Percentiles rank a stretch among this genome's conserved stretches.
These are phyloP conservation scores for Sugiyamaella paludigena DNA, from an alignment of 1,139 yeast genomes.

Conservation along the genomic window DNA sequence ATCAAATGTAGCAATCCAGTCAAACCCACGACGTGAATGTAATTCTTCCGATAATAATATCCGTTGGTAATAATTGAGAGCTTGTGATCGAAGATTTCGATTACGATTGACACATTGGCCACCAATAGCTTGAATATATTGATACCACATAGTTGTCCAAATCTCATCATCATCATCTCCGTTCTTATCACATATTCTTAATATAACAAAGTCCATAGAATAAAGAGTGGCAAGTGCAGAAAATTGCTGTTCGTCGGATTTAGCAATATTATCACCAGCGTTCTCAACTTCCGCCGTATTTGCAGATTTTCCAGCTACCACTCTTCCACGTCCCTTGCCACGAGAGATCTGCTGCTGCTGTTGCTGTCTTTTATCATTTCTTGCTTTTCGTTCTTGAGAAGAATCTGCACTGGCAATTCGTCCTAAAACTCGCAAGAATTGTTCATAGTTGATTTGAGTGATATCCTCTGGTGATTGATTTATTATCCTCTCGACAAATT, in stretches of 20 bases:
- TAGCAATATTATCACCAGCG: no score
- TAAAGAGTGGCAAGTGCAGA: constrained; percentile 10
- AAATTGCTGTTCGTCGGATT: constrained; percentile 5
- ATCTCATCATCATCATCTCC: constrained; percentile 8
- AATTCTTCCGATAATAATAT: constrained; percentile 42
- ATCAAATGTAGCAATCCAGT: constrained; percentile 51
- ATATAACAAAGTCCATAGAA: constrained; percentile 7
- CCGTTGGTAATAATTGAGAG: constrained; percentile 51
- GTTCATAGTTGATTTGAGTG: constrained; percentile 54
- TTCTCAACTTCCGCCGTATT: no score
- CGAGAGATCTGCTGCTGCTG: constrained; percentile 40
- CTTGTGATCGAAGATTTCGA: constrained; percentile 65
- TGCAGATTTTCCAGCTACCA: no score
- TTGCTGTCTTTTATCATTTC: constrained; percentile 44
- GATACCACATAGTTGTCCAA: constrained; percentile 27
- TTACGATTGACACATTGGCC: constrained; percentile 90
- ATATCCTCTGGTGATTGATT: constrained; percentile 43
- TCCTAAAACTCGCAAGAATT: constrained; percentile 61
- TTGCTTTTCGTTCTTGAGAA: constrained; percentile 60
- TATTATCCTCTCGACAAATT: constrained; percentile 49
- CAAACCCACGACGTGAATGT: constrained; percentile 42
- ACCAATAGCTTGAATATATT: constrained; percentile 57
- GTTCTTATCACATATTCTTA: constrained; percentile 8
- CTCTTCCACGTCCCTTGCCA: constrained; percentile 39
- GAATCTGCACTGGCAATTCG: constrained; percentile 80